Evolutionary conservation across 805 yeast genomes (phyloP).

Genomic region (Brettanomyces nanus): DNA sequence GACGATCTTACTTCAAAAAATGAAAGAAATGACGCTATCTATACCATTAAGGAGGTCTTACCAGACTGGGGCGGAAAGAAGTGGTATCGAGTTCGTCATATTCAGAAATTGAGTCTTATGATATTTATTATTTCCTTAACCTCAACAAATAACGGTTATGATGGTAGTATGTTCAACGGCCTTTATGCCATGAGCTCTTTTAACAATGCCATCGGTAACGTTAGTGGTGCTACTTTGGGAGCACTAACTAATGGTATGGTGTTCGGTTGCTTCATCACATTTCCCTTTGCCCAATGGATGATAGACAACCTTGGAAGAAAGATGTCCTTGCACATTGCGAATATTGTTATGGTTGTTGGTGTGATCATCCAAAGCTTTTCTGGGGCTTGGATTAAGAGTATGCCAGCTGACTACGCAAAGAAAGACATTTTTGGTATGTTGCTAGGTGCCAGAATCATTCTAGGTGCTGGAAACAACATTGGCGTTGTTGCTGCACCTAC

Average conservation of each 20-base stretch:
- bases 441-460: slow-evolving; percentile 23
- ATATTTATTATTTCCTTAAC: slow-evolving; percentile 5
- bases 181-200: slow-evolving; percentile 38
- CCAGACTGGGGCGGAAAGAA: slow-evolving; percentile 2
- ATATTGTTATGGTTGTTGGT: slow-evolving; percentile 17
- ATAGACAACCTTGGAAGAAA: slow-evolving; percentile 16
- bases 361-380: slow-evolving; percentile 26
- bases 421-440: slow-evolving; percentile 22
- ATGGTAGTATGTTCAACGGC: slow-evolving; percentile 43
- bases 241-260: slow-evolving; percentile 33
- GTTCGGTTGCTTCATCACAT: slow-evolving; percentile 27
- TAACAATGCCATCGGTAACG: slow-evolving; percentile 31
- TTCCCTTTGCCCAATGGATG: background rate
- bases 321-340: slow-evolving; percentile 13
- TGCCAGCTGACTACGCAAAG: background rate
- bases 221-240: slow-evolving; percentile 32
- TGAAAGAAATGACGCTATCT: no score
- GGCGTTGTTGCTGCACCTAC: slow-evolving; percentile 21
- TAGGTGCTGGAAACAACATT: slow-evolving; percentile 24
- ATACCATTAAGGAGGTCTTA: slow-evolving; percentile 1
- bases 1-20: no score
- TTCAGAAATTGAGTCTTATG: background rate
- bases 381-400: slow-evolving; percentile 31
- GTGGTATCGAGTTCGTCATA: slow-evolving; percentile 2
- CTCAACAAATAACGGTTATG: slow-evolving; percentile 28